These are phyloP conservation scores for Yarrowia osloensis DNA, from an alignment of 805 yeast species.

Conservation along the genomic window DNA sequence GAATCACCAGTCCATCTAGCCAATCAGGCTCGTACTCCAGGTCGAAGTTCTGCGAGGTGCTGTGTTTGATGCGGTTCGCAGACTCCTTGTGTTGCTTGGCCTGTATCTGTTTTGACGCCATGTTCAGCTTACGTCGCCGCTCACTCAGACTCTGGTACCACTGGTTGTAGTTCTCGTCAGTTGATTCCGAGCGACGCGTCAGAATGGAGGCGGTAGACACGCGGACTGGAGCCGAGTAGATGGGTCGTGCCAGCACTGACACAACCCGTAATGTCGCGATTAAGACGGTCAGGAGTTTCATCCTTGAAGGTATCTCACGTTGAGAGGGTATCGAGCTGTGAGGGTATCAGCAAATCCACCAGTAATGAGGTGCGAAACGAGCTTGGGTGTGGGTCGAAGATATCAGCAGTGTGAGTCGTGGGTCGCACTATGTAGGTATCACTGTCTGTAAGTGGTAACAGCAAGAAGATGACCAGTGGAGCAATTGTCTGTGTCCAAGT, in stretches of 20 bases:
- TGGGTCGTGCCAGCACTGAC: not conserved
- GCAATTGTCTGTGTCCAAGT: not conserved
- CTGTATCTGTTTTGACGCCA: slow-evolving; percentile 61
- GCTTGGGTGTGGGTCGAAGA: no score
- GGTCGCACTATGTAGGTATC: not conserved
- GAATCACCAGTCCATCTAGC: slow-evolving; percentile 26
- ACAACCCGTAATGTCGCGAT: not conserved
- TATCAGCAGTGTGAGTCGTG: not conserved
- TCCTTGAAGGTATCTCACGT: not conserved
- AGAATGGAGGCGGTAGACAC: not conserved
- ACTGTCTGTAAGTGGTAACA: not conserved
- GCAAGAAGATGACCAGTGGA: not conserved
- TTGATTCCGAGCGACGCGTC: not conserved
- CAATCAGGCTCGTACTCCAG: slow-evolving; percentile 23
- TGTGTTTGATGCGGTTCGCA: slow-evolving; percentile 13
- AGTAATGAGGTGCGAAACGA: no score
- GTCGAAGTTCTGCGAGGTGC: slow-evolving; percentile 22
- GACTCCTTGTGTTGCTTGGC: slow-evolving; percentile 55
- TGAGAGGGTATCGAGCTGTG: not conserved
- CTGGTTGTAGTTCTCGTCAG: slow-evolving; percentile 14
- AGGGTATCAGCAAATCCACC: not conserved
- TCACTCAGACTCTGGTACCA: slow-evolving; percentile 27
- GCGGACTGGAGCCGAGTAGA: not conserved
- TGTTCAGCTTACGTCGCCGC: not conserved
- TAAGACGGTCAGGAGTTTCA: not conserved